These are phyloP conservation scores for Parathielavia appendiculata DNA, from an alignment of 495 filamentous ascomycete genomes.

Conservation along the genomic window DNA sequence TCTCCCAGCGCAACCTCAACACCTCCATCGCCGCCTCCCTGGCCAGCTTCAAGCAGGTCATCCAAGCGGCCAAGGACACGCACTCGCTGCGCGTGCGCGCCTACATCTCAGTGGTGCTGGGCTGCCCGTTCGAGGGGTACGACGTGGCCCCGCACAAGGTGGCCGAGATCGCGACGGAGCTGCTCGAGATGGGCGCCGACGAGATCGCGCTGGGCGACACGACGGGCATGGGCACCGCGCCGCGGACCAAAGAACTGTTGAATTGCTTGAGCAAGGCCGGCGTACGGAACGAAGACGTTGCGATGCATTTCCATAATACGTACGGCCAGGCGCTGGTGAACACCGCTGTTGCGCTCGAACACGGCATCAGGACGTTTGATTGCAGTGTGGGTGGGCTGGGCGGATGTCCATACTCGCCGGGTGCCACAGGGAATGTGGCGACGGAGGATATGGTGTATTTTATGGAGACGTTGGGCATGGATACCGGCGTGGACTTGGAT, in stretches of 20 bases:
- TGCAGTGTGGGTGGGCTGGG: conserved; percentile 84
- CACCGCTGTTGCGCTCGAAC: conserved; percentile 76
- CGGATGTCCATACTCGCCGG: conserved; percentile 89
- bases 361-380: conserved; percentile 86
- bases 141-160: conserved; percentile 73
- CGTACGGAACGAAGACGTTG: conserved; percentile 72
- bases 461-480: conserved; percentile 77
- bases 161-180: conserved; percentile 70
- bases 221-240: conserved; percentile 92
- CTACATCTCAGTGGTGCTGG: conserved; percentile 91
- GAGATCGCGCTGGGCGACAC: conserved; percentile 94
- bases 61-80: conserved; percentile 62
- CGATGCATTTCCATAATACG: conserved; percentile 95
- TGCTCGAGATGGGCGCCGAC: conserved; percentile 93
- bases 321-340: conserved; percentile 95
- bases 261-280: conserved; percentile 67
- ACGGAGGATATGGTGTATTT: conserved; percentile 94
- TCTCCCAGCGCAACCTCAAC: conserved; percentile 89
- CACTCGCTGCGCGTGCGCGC: conserved; percentile 70
- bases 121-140: conserved; percentile 90
- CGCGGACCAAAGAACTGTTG: conserved; percentile 66
- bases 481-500: conserved; percentile 83
- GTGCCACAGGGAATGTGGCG: conserved; percentile 90
- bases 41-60: conserved; percentile 67
- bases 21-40: conserved; percentile 80